Conservation (phyloP, 148 eudicot species). For the Vaccinium darrowii region DNA sequence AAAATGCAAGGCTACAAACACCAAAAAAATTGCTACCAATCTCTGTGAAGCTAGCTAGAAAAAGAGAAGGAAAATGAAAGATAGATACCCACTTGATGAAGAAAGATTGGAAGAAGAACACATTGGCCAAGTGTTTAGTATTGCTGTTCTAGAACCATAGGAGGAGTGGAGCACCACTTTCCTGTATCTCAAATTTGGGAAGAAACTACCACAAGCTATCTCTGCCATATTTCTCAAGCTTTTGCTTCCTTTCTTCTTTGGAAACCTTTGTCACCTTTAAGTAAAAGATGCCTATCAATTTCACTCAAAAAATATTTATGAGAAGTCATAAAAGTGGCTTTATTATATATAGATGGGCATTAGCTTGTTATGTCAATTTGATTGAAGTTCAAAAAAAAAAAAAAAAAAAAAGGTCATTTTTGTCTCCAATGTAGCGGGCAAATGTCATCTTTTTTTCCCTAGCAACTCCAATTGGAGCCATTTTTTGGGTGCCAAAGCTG, state of each 20-base stretch:
- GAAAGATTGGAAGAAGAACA: neutral
- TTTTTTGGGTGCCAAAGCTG: too few relatives aligned
- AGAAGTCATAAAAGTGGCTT: neutral
- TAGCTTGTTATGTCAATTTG: too few relatives aligned
- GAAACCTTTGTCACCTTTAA: too few relatives aligned
- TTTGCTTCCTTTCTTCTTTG: neutral
- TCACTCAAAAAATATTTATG: too few relatives aligned
- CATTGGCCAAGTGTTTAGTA: neutral
- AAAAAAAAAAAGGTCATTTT: too few relatives aligned
- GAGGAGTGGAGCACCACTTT: neutral
- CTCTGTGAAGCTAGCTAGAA: neutral
- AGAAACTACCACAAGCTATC: neutral
- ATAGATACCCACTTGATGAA: slow-evolving; percentile 12
- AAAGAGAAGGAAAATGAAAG: neutral
- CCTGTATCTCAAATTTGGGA: neutral
- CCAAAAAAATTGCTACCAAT: neutral
- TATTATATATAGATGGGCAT: neutral
- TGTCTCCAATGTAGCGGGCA: too few relatives aligned
- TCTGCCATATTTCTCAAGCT: slow-evolving; percentile 1
- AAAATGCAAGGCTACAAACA: neutral
- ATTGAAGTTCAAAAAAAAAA: too few relatives aligned
- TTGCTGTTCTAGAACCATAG: neutral
- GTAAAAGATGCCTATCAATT: too few relatives aligned
- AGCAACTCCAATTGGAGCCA: too few relatives aligned
- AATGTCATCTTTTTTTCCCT: too few relatives aligned